Evolutionary conservation across 2,329 filamentous ascomycete species (phyloP).

Genomic region (Claviceps sp.): DNA sequence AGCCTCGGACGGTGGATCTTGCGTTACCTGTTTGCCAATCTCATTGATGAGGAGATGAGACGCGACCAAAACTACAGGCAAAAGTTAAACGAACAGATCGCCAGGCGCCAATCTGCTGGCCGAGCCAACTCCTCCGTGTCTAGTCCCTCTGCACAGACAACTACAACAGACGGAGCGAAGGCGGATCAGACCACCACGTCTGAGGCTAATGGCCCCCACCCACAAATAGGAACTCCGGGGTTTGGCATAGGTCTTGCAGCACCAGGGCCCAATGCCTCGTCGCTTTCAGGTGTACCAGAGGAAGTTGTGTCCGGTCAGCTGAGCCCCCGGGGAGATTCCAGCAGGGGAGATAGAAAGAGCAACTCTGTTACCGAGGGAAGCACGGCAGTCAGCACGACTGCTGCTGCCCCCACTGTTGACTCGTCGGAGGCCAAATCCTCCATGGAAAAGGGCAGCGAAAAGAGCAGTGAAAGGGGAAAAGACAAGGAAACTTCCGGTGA

Average conservation of each 20-base stretch:
- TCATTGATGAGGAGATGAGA: constrained; percentile 82
- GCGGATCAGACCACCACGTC: constrained; percentile 42
- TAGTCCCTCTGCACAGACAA: constrained; percentile 32
- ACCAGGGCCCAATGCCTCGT: constrained; percentile 29
- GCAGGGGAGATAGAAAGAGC: constrained; percentile 48
- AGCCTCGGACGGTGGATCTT: constrained; percentile 96
- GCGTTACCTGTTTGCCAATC: constrained; percentile 75
- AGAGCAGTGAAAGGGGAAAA: constrained; percentile 29
- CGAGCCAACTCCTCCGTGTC: constrained; percentile 46
- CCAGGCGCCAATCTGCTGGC: constrained; percentile 42
- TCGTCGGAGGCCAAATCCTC: constrained; percentile 36
- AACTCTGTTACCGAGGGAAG: constrained; percentile 66
- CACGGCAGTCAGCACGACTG: background rate
- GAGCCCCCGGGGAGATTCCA: constrained; percentile 42
- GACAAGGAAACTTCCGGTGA: constrained; percentile 30
- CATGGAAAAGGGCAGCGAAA: constrained; percentile 33
- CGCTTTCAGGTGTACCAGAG: constrained; percentile 35
- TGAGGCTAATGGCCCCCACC: constrained; percentile 49
- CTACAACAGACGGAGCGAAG: constrained; percentile 23
- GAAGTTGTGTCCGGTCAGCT: constrained; percentile 29
- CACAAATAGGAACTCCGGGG: constrained; percentile 57
- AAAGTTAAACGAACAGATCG: constrained; percentile 48
- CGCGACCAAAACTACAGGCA: constrained; percentile 65
- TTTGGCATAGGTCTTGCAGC: constrained; percentile 68
- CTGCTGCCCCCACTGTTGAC: constrained; percentile 21